Evolutionary conservation across 345 rosid species (phyloP).

Genomic region (Hibiscus trionum): DNA sequence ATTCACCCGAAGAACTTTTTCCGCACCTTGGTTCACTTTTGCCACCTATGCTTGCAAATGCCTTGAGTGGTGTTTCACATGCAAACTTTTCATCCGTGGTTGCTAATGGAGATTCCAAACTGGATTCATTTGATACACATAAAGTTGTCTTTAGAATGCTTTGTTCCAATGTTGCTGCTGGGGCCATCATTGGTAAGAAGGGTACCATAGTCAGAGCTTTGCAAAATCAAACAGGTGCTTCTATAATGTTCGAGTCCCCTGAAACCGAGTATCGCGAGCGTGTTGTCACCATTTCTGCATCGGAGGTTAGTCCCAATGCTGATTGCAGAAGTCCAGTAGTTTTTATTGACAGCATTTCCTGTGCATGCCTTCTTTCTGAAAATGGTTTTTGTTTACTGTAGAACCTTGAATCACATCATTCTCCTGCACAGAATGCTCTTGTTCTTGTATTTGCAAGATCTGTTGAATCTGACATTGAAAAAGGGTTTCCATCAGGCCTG

Average conservation of each 20-base stretch:
- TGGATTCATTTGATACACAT: slow-evolving; percentile 9
- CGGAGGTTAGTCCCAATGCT: slow-evolving; percentile 37
- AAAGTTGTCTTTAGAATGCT: slow-evolving; percentile 45
- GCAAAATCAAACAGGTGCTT: slow-evolving; percentile 57
- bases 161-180: slow-evolving; percentile 40
- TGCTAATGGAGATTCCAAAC: slow-evolving; percentile 17
- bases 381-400: slow-evolving; percentile 16
- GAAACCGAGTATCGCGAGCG: slow-evolving; percentile 29
- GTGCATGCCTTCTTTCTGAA: neutral
- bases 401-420: slow-evolving; percentile 40
- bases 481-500: slow-evolving; percentile 22
- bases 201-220: slow-evolving; percentile 49
- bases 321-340: slow-evolving; percentile 1
- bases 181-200: slow-evolving; percentile 61
- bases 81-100: slow-evolving; percentile 12
- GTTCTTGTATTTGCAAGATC: slow-evolving; percentile 52
- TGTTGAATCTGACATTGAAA: slow-evolving; percentile 39
- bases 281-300: slow-evolving; percentile 49
- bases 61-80: slow-evolving; percentile 14
- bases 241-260: slow-evolving; percentile 34
- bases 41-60: slow-evolving; percentile 17
- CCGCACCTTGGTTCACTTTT: slow-evolving; percentile 36
- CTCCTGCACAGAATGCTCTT: slow-evolving; percentile 58
- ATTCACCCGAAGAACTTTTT: slow-evolving; percentile 42
- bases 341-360: neutral